phyloP scores from a whole-genome alignment of 2,329 filamentous ascomycete species.

The Aspergillus sp. region DNA sequence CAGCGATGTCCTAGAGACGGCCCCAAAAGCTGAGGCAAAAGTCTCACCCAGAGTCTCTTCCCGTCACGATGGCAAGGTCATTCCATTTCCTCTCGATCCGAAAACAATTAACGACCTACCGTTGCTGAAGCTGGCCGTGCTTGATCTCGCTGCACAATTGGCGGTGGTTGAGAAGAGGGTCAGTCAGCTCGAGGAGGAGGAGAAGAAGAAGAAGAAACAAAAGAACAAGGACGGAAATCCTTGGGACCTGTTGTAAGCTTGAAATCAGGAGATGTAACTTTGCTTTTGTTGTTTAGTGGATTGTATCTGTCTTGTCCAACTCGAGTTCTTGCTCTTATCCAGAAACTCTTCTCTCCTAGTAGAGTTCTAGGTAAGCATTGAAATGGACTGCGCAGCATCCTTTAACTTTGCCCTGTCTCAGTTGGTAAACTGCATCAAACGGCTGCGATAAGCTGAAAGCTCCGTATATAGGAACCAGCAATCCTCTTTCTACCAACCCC shows the following conservation, averaged over 20 bases:
- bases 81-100: neutral
- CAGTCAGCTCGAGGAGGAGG: neutral
- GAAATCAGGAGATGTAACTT: neutral
- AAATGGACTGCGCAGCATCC: no score
- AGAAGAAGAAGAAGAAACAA: neutral
- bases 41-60: neutral
- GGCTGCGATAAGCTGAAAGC: no score
- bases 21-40: neutral
- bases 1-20: neutral
- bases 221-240: neutral
- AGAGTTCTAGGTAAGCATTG: no score
- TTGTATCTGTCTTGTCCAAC: no score
- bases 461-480: no score
- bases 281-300: neutral
- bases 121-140: neutral
- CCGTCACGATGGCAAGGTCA: neutral
- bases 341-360: no score
- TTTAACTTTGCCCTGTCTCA: no score
- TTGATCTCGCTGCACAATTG: neutral
- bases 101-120: neutral
- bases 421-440: no score
- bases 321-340: no score
- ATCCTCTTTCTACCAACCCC: no score
- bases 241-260: neutral
- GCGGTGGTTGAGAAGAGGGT: neutral